Percentiles rank a stretch among this genome's conserved stretches.
These are phyloP conservation scores for Besnoitia besnoiti DNA, from an alignment of 169 alveolate genomes.

Conservation along the genomic window DNA sequence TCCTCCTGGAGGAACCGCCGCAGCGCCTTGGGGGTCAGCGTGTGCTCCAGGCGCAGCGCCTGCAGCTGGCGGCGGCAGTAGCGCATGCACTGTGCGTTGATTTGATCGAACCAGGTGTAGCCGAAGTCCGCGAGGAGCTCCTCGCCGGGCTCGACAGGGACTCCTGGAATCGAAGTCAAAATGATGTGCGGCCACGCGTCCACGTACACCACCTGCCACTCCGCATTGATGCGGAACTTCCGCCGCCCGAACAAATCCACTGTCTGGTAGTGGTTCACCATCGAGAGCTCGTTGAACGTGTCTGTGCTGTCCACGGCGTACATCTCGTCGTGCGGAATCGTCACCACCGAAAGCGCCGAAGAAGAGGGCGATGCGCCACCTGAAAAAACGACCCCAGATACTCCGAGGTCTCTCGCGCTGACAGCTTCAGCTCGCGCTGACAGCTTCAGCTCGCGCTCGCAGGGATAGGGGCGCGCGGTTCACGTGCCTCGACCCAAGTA, in stretches of 20 bases:
- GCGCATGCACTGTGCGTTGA: slow-evolving; percentile 18
- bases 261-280: slow-evolving; percentile 20
- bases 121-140: slow-evolving; percentile 78
- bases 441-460: too few relatives aligned
- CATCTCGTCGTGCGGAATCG: slow-evolving; percentile 31
- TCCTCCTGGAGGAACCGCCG: slow-evolving; percentile 24
- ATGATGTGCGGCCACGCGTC: slow-evolving; percentile 79
- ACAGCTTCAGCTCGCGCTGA: too few relatives aligned
- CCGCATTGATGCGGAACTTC: slow-evolving; percentile 20
- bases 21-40: not conserved
- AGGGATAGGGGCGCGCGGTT: too few relatives aligned
- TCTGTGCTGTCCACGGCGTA: slow-evolving; percentile 19
- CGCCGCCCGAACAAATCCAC: slow-evolving; percentile 19
- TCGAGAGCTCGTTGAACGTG: not conserved
- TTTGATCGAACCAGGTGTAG: slow-evolving; percentile 63
- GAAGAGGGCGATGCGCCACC: not conserved
- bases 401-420: not conserved
- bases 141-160: slow-evolving; percentile 70
- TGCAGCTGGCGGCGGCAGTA: slow-evolving; percentile 18
- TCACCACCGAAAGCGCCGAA: not conserved
- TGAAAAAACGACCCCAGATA: not conserved
- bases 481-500: too few relatives aligned
- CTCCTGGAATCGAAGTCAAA: slow-evolving; percentile 74
- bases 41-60: slow-evolving; percentile 1
- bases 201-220: slow-evolving; percentile 68